These are phyloP conservation scores for Metschnikowia continentalis DNA, from an alignment of 805 yeast species.

Conservation along the genomic window DNA sequence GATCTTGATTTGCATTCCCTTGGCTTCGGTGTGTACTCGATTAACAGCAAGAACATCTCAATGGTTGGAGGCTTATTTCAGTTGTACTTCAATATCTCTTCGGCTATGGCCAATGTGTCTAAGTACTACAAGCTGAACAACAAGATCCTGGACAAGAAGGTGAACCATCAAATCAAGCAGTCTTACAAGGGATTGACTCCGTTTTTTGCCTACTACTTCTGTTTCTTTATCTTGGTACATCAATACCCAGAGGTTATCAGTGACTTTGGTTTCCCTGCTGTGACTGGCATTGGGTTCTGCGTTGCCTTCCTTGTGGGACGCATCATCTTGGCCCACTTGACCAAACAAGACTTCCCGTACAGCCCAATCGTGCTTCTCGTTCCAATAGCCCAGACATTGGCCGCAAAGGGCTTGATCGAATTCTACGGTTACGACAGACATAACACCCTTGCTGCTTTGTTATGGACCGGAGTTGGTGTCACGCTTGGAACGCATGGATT, in stretches of 20 bases:
- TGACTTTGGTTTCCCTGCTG: conserved; percentile 48
- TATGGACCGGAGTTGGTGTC: conserved; percentile 65
- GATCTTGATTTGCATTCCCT: conserved; percentile 35
- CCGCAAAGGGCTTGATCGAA: conserved; percentile 31
- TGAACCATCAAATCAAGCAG: conserved; percentile 36
- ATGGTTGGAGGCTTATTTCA: conserved; percentile 50
- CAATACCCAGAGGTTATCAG: conserved; percentile 51
- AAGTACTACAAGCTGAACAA: conserved; percentile 36
- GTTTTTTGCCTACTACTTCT: conserved; percentile 50
- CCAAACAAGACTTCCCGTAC: conserved; percentile 72
- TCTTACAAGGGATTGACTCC: conserved; percentile 61
- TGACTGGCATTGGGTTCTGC: conserved; percentile 67
- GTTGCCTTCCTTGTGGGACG: conserved; percentile 88
- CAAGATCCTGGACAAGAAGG: conserved; percentile 19
- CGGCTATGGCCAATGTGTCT: conserved; percentile 61
- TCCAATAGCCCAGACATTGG: conserved; percentile 49
- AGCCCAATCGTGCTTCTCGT: conserved; percentile 66
- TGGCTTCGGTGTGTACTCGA: conserved; percentile 23
- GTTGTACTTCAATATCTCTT: conserved; percentile 58
- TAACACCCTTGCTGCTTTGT: conserved; percentile 45
- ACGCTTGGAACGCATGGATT: conserved; percentile 64
- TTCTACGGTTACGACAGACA: conserved; percentile 38
- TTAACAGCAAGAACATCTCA: conserved; percentile 43
- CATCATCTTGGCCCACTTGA: conserved; percentile 82
- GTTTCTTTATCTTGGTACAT: conserved; percentile 45